Evolutionary conservation across 2,329 filamentous ascomycete species (phyloP), one percentile per base, ranked within the genome.

Genomic region (Penicillium sp.): DNA sequence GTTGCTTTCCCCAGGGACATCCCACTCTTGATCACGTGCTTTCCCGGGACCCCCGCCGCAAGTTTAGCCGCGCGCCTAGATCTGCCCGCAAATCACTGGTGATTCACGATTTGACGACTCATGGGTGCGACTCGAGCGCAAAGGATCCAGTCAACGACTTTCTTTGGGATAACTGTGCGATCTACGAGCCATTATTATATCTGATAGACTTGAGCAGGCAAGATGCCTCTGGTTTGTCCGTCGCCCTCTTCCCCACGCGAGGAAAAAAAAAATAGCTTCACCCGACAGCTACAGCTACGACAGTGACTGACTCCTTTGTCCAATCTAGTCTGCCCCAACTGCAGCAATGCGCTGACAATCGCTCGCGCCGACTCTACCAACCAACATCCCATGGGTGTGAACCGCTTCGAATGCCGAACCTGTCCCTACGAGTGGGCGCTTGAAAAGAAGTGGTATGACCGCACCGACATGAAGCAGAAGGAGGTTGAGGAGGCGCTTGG

Each of bases 391-490:
- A 61, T 74, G 43, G 79, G 78, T 2, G 70, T 77, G 52, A 97
- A 97, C 80, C 89, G 92, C 56, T 91, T 98, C 76, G 91, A 96
- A 77, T 99, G 95, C 79, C 90, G 91, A 57, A 96, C 92, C 56
- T 99, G 95, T 68, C 93, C 95, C 4, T 99, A 96, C 80, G 88
- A 96, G 74, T 92, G 91, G 76, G 80, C 89, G 56, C 88, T 98
- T 69, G 87, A 88, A 22, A 84, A 88, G 68, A 86, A 87, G 59
- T 90, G 91, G 76, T 96, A 86, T 77, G 92, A 96, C 70, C 89
- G 90, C 66, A 89, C 89, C 64, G 73, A 75, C 29, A 92, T 95
- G 82, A 88, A 89, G 77, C 86, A 89, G 72, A 93, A 95, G 76
- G 90, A 96, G 72, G 87, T 89, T 65, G 93, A 96, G 66, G 93